Percentiles rank a stretch among this genome's conserved stretches.
Conservation (phyloP, 768 basidiomycete genomes). For the Termitomyces sp. region DNA sequence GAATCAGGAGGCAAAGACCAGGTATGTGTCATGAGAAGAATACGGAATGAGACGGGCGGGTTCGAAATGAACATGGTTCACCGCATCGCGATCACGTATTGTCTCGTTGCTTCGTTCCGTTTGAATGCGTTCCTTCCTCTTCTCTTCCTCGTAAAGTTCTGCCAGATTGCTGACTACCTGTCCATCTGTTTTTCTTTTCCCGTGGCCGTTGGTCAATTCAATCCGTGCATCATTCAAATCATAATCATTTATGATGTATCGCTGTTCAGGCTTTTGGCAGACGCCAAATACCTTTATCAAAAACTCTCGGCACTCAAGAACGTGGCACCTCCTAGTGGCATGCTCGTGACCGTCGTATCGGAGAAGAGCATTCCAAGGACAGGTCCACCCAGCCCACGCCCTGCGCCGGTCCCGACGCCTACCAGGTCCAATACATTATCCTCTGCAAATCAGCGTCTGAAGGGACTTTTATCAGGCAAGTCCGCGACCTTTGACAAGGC, state of each 20-base stretch:
- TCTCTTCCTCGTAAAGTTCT: background rate
- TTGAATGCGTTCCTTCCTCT: background rate
- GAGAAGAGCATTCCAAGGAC: constrained; percentile 58
- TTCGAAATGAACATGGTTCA: background rate
- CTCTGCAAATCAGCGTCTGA: constrained; percentile 44
- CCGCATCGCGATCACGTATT: background rate
- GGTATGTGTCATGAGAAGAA: constrained; percentile 43
- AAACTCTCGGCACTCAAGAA: constrained; percentile 75
- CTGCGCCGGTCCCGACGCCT: constrained; percentile 26
- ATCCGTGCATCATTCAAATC: background rate
- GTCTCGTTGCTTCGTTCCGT: background rate
- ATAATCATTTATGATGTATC: background rate
- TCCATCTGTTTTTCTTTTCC: background rate
- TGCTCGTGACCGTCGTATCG: constrained; percentile 82
- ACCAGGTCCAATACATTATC: constrained; percentile 26
- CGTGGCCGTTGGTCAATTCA: background rate
- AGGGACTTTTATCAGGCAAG: constrained; percentile 39
- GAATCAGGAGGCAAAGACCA: constrained; percentile 77
- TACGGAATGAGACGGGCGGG: background rate
- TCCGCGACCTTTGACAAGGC: constrained; percentile 31
- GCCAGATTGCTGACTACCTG: constrained; percentile 3
- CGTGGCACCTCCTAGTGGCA: constrained; percentile 63
- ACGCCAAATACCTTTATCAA: constrained; percentile 73
- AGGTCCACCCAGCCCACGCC: constrained; percentile 24
- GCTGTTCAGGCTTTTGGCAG: constrained; percentile 63